Evolutionary conservation across 2,329 filamentous ascomycete species (phyloP).

Genomic region (Fusarium tanahbumbuense): DNA sequence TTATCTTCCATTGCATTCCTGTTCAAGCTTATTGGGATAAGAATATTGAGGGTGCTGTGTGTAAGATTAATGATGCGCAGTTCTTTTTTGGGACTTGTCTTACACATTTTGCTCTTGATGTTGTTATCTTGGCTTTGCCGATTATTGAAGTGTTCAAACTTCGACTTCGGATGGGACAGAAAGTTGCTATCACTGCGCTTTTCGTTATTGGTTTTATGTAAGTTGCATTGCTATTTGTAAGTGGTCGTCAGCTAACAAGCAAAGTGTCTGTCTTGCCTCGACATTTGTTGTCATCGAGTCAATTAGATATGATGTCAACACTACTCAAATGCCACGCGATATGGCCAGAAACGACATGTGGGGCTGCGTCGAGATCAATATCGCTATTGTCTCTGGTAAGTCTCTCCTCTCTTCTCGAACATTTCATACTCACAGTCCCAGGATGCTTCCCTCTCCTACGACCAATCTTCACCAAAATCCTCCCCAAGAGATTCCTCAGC

Average conservation of each 20-base stretch:
- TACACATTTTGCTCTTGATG: slow-evolving; percentile 49
- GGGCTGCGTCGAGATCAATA: slow-evolving; percentile 40
- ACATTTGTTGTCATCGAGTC: slow-evolving; percentile 33
- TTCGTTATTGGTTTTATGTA: slow-evolving; percentile 48
- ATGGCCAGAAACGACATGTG: slow-evolving; percentile 33
- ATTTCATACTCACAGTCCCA: not conserved
- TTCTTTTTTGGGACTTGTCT: slow-evolving; percentile 51
- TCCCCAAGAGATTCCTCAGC: slow-evolving; percentile 40
- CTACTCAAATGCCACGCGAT: slow-evolving; percentile 40
- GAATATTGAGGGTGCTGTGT: slow-evolving; percentile 42
- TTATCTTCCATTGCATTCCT: slow-evolving; percentile 51
- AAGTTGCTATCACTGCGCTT: slow-evolving; percentile 45
- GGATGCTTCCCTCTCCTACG: slow-evolving; percentile 42
- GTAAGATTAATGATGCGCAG: slow-evolving; percentile 48
- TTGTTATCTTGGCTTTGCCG: slow-evolving; percentile 49
- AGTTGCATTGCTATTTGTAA: not conserved
- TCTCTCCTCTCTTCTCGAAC: rapidly evolving
- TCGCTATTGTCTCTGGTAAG: slow-evolving; percentile 38
- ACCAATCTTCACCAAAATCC: slow-evolving; percentile 39
- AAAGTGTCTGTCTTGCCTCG: slow-evolving; percentile 38
- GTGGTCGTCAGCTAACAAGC: not conserved
- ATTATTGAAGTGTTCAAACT: slow-evolving; percentile 49
- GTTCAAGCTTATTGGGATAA: slow-evolving; percentile 51
- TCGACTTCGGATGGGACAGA: slow-evolving; percentile 45
- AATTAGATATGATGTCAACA: slow-evolving; percentile 27